Evolutionary conservation across 306 rosid genomes (phyloP).

Genomic region (Fragaria vesca): DNA sequence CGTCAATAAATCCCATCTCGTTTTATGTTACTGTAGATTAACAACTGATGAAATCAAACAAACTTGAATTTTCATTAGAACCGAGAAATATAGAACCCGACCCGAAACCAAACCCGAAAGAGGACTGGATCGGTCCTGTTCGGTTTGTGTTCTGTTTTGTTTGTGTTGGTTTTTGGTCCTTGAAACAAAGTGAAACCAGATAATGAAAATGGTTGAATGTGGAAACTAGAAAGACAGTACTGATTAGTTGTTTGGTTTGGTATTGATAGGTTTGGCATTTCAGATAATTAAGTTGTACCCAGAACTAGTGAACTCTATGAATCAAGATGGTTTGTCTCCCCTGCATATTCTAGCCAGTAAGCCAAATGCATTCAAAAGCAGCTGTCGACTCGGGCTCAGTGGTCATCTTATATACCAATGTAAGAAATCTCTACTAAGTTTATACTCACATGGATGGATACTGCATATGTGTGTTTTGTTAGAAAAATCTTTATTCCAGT

Average conservation of each 20-base stretch:
- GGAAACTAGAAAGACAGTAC: background rate
- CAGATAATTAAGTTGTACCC: constrained; percentile 9
- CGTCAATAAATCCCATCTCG: background rate
- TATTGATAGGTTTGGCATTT: constrained; percentile 26
- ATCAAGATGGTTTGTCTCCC: constrained; percentile 27
- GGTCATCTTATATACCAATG: constrained; percentile 23
- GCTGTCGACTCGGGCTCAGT: constrained; percentile 1
- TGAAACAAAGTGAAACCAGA: background rate
- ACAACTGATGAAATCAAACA: background rate
- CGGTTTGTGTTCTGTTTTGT: background rate
- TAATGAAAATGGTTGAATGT: background rate
- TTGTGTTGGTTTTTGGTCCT: background rate
- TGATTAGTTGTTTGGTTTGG: background rate
- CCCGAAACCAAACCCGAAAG: background rate
- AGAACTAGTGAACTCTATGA: constrained; percentile 16
- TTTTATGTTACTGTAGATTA: background rate
- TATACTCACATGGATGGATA: background rate
- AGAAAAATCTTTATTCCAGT: background rate
- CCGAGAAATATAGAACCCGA: too few relatives aligned
- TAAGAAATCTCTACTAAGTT: background rate
- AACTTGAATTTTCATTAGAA: background rate
- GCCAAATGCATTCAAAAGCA: constrained; percentile 31
- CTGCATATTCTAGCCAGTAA: constrained; percentile 28
- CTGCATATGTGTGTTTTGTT: background rate
- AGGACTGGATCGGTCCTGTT: background rate